Percentiles rank a stretch among this genome's conserved stretches.
Conservation (phyloP, 345 rosid species). For the Atalantia buxifolia region DNA sequence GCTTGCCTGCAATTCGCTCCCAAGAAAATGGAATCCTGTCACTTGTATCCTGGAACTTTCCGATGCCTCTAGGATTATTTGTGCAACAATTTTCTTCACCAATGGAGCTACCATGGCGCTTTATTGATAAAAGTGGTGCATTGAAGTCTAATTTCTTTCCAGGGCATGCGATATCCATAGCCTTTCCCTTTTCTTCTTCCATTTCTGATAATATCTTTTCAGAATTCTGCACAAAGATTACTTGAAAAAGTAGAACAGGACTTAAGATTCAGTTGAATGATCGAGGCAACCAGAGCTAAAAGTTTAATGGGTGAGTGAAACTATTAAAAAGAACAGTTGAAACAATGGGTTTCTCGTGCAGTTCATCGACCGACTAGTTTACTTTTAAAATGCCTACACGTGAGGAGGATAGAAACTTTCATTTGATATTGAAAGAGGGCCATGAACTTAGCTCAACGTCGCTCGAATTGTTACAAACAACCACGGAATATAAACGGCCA, state of each 20-base stretch:
- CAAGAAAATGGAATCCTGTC: constrained; percentile 73
- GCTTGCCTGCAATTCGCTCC: constrained; percentile 85
- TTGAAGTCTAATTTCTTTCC: constrained; percentile 62
- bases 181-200: constrained; percentile 20
- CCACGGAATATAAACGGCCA: constrained; percentile 6
- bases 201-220: neutral
- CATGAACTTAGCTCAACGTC: neutral
- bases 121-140: constrained; percentile 67
- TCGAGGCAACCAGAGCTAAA: constrained; percentile 3
- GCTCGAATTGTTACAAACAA: constrained; percentile 11
- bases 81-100: constrained; percentile 21
- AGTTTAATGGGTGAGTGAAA: constrained; percentile 26
- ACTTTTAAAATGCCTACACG: constrained; percentile 53
- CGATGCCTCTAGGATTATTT: constrained; percentile 10
- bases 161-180: constrained; percentile 34
- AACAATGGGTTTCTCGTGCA: constrained; percentile 53
- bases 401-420: constrained; percentile 9
- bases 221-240: neutral
- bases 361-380: constrained; percentile 27
- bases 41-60: constrained; percentile 20
- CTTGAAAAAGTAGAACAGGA: neutral
- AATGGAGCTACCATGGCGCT: constrained; percentile 31
- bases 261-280: constrained; percentile 2
- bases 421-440: constrained; percentile 10
- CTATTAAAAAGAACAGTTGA: constrained; percentile 23